Evolutionary conservation across 1,139 yeast genomes (phyloP).

Genomic region (Candida tetrigidarum): DNA sequence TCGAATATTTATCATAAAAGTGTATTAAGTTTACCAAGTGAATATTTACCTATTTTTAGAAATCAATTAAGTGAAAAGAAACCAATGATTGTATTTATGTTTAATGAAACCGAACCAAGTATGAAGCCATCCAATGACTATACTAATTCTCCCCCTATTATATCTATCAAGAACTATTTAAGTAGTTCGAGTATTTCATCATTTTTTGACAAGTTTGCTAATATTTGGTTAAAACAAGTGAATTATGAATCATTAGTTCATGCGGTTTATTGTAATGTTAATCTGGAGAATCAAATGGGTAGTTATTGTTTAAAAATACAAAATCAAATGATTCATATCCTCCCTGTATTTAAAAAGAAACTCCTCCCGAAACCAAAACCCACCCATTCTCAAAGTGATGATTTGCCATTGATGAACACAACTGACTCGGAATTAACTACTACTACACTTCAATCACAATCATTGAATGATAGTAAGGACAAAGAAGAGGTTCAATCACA

Average conservation of each 20-base stretch:
- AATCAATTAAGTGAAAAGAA: slow-evolving; percentile 23
- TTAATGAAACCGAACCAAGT: slow-evolving; percentile 21
- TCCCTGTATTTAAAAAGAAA: slow-evolving; percentile 30
- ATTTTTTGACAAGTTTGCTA: slow-evolving; percentile 47
- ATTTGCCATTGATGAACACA: too few relatives aligned
- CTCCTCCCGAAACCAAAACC: not conserved
- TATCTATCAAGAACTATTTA: slow-evolving; percentile 29
- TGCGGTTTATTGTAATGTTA: slow-evolving; percentile 43
- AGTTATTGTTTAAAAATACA: slow-evolving; percentile 46
- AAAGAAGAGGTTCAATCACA: slow-evolving; percentile 18
- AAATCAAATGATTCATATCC: slow-evolving; percentile 27
- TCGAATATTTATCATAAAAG: slow-evolving; percentile 22
- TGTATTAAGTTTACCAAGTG: slow-evolving; percentile 22
- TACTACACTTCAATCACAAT: not conserved
- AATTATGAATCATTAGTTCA: slow-evolving; percentile 37
- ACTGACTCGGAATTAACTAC: too few relatives aligned
- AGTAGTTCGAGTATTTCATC: slow-evolving; percentile 24
- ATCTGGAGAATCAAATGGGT: slow-evolving; percentile 19
- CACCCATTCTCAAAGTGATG: too few relatives aligned
- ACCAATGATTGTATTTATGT: slow-evolving; percentile 41
- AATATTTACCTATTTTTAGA: slow-evolving; percentile 27
- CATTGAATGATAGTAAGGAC: slow-evolving; percentile 2
- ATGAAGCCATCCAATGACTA: not conserved
- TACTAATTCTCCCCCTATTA: slow-evolving; percentile 18
- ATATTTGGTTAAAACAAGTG: slow-evolving; percentile 38